Base-by-base conservation (phyloP, 2,329 filamentous ascomycete species). In the Nemania diffusa region DNA sequence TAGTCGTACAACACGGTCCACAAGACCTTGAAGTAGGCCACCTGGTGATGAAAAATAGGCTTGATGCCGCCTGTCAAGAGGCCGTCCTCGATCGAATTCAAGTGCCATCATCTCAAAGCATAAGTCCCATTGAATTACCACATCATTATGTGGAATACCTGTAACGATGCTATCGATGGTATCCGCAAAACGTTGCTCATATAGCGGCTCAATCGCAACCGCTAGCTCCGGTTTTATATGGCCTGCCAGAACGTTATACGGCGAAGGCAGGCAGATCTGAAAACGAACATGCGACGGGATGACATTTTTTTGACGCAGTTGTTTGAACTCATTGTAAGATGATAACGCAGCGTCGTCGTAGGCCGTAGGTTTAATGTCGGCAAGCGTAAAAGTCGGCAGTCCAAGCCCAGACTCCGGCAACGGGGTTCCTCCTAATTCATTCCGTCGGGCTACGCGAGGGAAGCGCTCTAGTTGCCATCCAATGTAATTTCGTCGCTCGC, bases 121-220 rank as follows among this genome's bases (percentile, higher is more conserved):
- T 9, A 74, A 44, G 60, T 73, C 71, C 72, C 70, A 74, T 55
- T 74, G 72, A 60, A 74, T 73, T 37, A 74, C 69, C 50, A 74
- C 1, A 51, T 74, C 73, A 44, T 70, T 50, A 27, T 71, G 71
- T 15, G 69, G 72, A 52, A 74, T 73, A 2, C 32, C 34, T 11
- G 57, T 17, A 20, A 60, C 64, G 59, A 73, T 74, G 32, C 27
- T 56, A 26, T 72, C 61, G 29, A 74, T 27, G 1, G 68, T 67
- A 53, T 73, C 69, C 8, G 27, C 59, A 20, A 73, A 66, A 13
- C 67, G 72, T 58, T 73, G 65, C 55, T 73, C 72, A 22, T 74
- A 74, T n/a, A 74, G 27, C 27, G 71, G 71, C 62, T 74, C 71
- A 37, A 73, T 68, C 34, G 57, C 57, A 62, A 56, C 58, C 7